Conservation (phyloP, 2,329 filamentous ascomycete species). For the Venturia oleaginea region DNA sequence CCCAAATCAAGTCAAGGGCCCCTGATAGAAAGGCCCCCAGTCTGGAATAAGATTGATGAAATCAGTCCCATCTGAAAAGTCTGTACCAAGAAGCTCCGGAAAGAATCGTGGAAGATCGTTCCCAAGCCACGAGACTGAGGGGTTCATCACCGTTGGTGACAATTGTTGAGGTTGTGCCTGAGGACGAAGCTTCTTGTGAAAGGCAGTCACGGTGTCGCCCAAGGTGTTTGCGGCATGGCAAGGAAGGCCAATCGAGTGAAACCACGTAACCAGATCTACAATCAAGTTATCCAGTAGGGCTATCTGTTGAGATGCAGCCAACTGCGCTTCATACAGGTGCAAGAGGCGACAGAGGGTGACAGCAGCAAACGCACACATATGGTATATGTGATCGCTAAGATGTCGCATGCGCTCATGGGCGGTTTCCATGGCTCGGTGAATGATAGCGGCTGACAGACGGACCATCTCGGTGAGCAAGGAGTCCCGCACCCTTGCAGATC, state of each 20-base stretch:
- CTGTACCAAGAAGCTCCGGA: conserved; percentile 26
- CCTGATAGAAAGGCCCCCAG: conserved; percentile 18
- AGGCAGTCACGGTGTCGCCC: conserved; percentile 30
- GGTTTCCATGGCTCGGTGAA: conserved; percentile 35
- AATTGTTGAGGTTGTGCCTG: conserved; percentile 10
- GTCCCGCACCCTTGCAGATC: conserved; percentile 26
- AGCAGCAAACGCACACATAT: conserved; percentile 39
- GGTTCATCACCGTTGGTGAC: background rate
- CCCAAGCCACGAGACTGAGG: conserved; percentile 15
- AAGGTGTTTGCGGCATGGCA: conserved; percentile 34
- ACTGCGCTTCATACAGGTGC: conserved; percentile 28
- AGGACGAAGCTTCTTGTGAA: conserved; percentile 30
- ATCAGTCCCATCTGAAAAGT: conserved; percentile 21
- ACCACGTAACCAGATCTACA: conserved; percentile 29
- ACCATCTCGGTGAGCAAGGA: conserved; percentile 34
- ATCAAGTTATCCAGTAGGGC: conserved; percentile 28
- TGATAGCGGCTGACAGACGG: conserved; percentile 30
- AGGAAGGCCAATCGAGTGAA: conserved; percentile 33
- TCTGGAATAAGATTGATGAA: conserved; percentile 23
- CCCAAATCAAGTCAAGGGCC: conserved; percentile 8
- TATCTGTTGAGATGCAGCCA: conserved; percentile 25
- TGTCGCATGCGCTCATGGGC: conserved; percentile 36
- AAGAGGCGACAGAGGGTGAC: conserved; percentile 31
- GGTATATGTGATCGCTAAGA: conserved; percentile 39
- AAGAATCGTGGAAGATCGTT: conserved; percentile 23